A percentile compares a stretch with the other conserved stretches of the same genome.
Conservation (phyloP, 176 grass and related monocot genomes). For the Neostapfia colusana region DNA sequence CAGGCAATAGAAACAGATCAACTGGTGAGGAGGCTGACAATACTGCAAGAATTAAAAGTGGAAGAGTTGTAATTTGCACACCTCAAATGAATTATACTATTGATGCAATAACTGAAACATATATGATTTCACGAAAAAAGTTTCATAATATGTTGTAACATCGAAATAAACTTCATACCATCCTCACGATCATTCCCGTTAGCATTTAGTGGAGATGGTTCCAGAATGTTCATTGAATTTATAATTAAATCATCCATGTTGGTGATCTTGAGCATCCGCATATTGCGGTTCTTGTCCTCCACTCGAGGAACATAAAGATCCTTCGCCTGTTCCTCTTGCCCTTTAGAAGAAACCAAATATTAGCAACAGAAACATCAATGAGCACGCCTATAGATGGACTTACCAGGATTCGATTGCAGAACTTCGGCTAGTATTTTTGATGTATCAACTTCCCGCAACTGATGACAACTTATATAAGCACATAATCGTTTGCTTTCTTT, state of each 20-base stretch:
- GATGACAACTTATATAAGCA: slow-evolving; percentile 80
- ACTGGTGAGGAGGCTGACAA: slow-evolving; percentile 64
- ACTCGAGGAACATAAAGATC: slow-evolving; percentile 85
- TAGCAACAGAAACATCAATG: background rate
- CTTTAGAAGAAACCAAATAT: slow-evolving; percentile 47
- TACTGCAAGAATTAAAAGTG: slow-evolving; percentile 56
- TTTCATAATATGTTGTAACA: background rate
- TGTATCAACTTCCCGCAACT: slow-evolving; percentile 85
- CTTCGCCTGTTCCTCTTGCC: slow-evolving; percentile 51
- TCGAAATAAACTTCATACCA: slow-evolving; percentile 49
- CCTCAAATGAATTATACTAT: slow-evolving; percentile 14
- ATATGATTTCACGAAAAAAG: background rate
- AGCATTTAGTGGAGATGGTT: slow-evolving; percentile 70
- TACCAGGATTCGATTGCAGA: slow-evolving; percentile 55
- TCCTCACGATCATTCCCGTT: slow-evolving; percentile 62
- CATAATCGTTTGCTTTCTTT: slow-evolving; percentile 59
- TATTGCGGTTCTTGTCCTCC: slow-evolving; percentile 94
- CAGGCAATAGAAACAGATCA: slow-evolving; percentile 82
- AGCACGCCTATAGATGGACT: slow-evolving; percentile 20
- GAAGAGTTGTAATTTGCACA: slow-evolving; percentile 19
- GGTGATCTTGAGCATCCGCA: slow-evolving; percentile 89
- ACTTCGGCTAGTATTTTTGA: slow-evolving; percentile 62
- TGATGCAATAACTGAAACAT: background rate
- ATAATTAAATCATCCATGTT: slow-evolving; percentile 71
- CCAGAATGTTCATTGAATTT: slow-evolving; percentile 97